Evolutionary conservation across 2,329 filamentous ascomycete species (phyloP), one percentile per base, ranked within the genome.

Genomic region (Aspergillus spinulosporus): DNA sequence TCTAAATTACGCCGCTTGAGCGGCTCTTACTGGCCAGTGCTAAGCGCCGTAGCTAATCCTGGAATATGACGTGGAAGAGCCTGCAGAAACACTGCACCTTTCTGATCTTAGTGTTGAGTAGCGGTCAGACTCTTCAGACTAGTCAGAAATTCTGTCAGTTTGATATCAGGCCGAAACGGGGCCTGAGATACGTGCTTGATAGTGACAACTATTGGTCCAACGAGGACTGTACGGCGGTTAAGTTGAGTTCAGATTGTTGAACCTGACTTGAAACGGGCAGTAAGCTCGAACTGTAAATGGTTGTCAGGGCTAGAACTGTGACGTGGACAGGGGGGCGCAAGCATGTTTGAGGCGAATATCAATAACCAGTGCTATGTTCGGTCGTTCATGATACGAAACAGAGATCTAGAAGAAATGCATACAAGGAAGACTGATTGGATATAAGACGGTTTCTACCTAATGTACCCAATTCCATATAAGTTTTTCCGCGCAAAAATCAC

Each of bases 391-490:
- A 9, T 15, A 15, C n/a, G 39, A 6, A 3, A 28, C 5, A 44
- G 42, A 44, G 9, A 11, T 29, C 26, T 12, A 34, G 7, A 15
- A 8, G 14, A 15, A 4, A 31, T n/a, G 9, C 28, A 47, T 47
- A 6, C 34, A 31, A 34, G 39, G 32, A 34, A 47, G 44, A 2
- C 6, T 31, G 29, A 47, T 47, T 47, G 44, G 31, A 47, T 34
- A 47, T 32, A 31, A 34, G 12, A 47, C 34, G 44, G 44, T 47
- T 34, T 47, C 44, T 34, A n/a, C 39, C 39, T 42, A 42, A 42
- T 37, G 43, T 28, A 31, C 44, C 44, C 44, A 47, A 47, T 47
- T 12, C 14, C 44, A 14, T 47, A 47, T 47, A 34, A 47, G 29
- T 34, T 31, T 47, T 34, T 47, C 7, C n/a, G 34, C 11, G 34